Percentiles rank a stretch among this genome's conserved stretches.
Evolutionary conservation across 2,329 filamentous ascomycete genomes (phyloP).

Genomic region (Fonsecaea multimorphosa): DNA sequence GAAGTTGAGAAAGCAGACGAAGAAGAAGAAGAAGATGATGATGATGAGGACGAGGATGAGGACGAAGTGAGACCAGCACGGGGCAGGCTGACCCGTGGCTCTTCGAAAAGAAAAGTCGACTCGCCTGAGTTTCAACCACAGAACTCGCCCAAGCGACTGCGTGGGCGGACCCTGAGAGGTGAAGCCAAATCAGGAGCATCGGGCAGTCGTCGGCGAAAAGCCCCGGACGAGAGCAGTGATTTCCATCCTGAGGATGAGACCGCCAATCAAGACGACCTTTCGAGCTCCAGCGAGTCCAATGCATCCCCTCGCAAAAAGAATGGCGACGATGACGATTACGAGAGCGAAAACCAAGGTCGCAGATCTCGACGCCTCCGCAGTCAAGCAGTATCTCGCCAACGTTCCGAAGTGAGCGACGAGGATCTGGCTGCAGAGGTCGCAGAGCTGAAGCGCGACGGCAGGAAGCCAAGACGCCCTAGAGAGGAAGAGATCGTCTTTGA

Average conservation of each 20-base stretch:
- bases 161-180: slow-evolving; percentile 43
- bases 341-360: slow-evolving; percentile 54
- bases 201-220: slow-evolving; percentile 54
- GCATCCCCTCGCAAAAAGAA: slow-evolving; percentile 50
- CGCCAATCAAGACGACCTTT: slow-evolving; percentile 62
- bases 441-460: slow-evolving; percentile 57
- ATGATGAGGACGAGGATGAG: slow-evolving; percentile 57
- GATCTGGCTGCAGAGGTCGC: slow-evolving; percentile 41
- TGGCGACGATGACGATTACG: slow-evolving; percentile 53
- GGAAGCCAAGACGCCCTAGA: slow-evolving; percentile 43
- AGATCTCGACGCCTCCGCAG: slow-evolving; percentile 60
- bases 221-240: slow-evolving; percentile 64
- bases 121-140: slow-evolving; percentile 44
- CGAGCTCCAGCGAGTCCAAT: slow-evolving; percentile 57
- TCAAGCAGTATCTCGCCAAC: slow-evolving; percentile 53
- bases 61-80: slow-evolving; percentile 61
- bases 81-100: slow-evolving; percentile 47
- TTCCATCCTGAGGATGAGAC: slow-evolving; percentile 66
- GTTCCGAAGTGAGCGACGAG: slow-evolving; percentile 54
- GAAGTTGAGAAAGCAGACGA: slow-evolving; percentile 51
- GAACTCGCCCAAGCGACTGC: slow-evolving; percentile 38
- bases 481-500: slow-evolving; percentile 44
- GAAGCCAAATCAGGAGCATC: slow-evolving; percentile 47
- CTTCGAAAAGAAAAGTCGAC: slow-evolving; percentile 42
- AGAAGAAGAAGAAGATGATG: slow-evolving; percentile 41